A percentile compares a stretch with the other conserved stretches of the same genome.
These are phyloP conservation scores for Taiozyma onychis DNA, from an alignment of 1,139 yeast species.

Conservation along the genomic window DNA sequence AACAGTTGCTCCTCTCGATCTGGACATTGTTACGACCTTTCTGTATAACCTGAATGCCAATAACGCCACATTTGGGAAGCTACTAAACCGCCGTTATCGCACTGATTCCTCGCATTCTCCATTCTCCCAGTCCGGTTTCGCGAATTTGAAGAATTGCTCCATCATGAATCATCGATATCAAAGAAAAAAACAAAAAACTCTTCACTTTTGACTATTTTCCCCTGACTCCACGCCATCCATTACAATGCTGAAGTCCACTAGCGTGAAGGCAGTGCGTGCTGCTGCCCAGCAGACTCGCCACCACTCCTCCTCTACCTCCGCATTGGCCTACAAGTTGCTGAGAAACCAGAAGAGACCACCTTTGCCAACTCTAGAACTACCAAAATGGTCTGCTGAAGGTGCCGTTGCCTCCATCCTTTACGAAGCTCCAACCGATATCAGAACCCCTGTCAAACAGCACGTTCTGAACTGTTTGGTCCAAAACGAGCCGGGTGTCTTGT, in stretches of 20 bases:
- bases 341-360: slow-evolving; percentile 85
- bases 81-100: neutral
- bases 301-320: slow-evolving; percentile 71
- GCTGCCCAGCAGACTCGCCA: slow-evolving; percentile 6
- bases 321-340: slow-evolving; percentile 87
- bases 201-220: neutral
- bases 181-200: slow-evolving; percentile 1
- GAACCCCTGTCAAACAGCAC: slow-evolving; percentile 67
- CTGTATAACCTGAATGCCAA: neutral
- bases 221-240: neutral
- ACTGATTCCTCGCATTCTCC: neutral
- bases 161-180: neutral
- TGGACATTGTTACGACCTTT: neutral
- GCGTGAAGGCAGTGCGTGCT: neutral
- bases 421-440: slow-evolving; percentile 81
- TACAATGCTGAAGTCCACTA: slow-evolving; percentile 2
- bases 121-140: neutral
- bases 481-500: slow-evolving; percentile 96
- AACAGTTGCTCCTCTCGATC: slow-evolving; percentile 4
- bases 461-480: slow-evolving; percentile 95
- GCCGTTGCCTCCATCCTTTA: slow-evolving; percentile 93
- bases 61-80: no score
- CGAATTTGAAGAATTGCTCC: neutral
- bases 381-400: slow-evolving; percentile 91
- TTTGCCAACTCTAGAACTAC: slow-evolving; percentile 91